These are phyloP conservation scores for Penstemon newberryi DNA, from an alignment of 257 asterid species.

Conservation along the genomic window DNA sequence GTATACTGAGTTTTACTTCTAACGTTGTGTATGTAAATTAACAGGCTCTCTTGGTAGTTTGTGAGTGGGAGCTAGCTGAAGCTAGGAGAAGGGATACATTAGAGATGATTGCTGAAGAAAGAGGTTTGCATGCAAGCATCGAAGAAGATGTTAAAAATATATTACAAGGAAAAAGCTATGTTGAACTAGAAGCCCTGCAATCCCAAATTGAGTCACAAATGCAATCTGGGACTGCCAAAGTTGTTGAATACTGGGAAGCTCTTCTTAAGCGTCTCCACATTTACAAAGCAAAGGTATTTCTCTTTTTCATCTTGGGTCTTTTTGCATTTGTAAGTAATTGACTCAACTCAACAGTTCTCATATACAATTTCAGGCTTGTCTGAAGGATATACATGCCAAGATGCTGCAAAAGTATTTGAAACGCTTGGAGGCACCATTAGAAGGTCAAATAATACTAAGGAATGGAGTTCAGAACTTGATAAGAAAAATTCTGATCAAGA, in stretches of 20 bases:
- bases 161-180: constrained; percentile 60
- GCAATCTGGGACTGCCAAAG: constrained; percentile 88
- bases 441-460: constrained; percentile 37
- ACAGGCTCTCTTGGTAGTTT: constrained; percentile 80
- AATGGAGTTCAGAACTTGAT: constrained; percentile 34
- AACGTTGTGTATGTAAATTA: constrained; percentile 15
- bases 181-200: constrained; percentile 59
- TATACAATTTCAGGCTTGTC: constrained; percentile 57
- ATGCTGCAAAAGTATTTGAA: constrained; percentile 72
- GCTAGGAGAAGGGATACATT: constrained; percentile 72
- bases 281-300: constrained; percentile 77
- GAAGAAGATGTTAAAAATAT: constrained; percentile 70
- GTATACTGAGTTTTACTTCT: constrained; percentile 1
- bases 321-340: constrained; percentile 18
- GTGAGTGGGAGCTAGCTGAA: constrained; percentile 87
- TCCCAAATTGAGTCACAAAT: constrained; percentile 73
- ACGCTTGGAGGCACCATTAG: constrained; percentile 57
- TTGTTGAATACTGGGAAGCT: constrained; percentile 90
- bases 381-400: constrained; percentile 84
- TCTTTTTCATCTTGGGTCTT: constrained; percentile 10
- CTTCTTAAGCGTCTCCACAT: constrained; percentile 76
- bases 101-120: constrained; percentile 77
- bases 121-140: constrained; percentile 78
- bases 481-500: constrained; percentile 52
- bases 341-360: constrained; percentile 22